Conservation (phyloP, 768 basidiomycete genomes). For the Mycena venus region DNA sequence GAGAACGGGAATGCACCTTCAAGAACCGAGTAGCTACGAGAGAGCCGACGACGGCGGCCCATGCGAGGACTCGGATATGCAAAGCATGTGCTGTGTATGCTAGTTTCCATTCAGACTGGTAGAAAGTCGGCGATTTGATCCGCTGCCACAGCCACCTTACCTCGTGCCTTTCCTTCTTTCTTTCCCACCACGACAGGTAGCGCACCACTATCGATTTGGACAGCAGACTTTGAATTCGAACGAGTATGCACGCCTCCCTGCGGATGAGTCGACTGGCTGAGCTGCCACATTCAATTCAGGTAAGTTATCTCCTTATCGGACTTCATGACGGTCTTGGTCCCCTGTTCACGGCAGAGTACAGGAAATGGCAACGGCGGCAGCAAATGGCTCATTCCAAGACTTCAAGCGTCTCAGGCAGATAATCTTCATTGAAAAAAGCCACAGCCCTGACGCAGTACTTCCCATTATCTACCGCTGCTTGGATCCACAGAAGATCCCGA, state of each 20-base stretch:
- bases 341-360: background rate
- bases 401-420: background rate
- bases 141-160: too few species aligned
- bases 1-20: too few species aligned
- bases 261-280: background rate
- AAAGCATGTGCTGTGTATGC: too few species aligned
- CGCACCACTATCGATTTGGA: too few species aligned
- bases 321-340: background rate
- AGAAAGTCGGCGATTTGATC: too few species aligned
- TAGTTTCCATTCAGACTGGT: too few species aligned
- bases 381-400: background rate
- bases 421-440: background rate
- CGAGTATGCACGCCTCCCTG: background rate
- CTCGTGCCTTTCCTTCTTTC: too few species aligned
- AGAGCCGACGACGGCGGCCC: too few species aligned
- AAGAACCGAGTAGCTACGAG: too few species aligned
- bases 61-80: too few species aligned
- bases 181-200: too few species aligned
- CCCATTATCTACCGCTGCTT: background rate
- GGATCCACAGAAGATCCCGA: background rate
- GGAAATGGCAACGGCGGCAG: constrained; percentile 4
- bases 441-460: background rate
- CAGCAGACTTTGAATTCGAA: too few species aligned
- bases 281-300: background rate
- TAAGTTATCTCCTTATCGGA: background rate